Evolutionary conservation across 2,329 filamentous ascomycete species (phyloP).

Genomic region (Didymella lethalis): DNA sequence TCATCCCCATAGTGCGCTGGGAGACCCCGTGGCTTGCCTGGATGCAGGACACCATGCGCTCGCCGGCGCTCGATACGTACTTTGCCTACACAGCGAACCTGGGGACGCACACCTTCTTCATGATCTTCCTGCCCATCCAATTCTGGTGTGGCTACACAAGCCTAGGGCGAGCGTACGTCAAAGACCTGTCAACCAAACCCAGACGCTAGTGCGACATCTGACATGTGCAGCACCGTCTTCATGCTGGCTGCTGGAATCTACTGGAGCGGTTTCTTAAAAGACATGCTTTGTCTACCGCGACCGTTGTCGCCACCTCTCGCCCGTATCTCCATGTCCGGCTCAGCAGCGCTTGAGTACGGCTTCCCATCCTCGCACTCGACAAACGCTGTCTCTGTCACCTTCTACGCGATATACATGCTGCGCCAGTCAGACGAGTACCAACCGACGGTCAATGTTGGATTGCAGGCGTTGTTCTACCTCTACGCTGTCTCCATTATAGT

Average conservation of each 20-base stretch:
- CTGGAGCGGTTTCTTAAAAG: conserved; percentile 88
- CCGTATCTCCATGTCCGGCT: conserved; percentile 97
- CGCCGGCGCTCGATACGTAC: conserved; percentile 89
- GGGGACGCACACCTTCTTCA: conserved; percentile 98
- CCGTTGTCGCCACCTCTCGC: conserved; percentile 91
- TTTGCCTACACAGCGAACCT: conserved; percentile 97
- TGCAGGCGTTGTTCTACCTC: conserved; percentile 78
- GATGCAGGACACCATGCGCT: conserved; percentile 80
- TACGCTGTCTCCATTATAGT: conserved; percentile 90
- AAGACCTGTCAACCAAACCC: conserved; percentile 9
- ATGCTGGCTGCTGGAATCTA: conserved; percentile 73
- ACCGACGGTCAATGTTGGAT: conserved; percentile 64
- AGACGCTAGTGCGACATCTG: conserved; percentile 23
- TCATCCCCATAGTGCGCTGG: conserved; percentile 88
- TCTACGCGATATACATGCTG: conserved; percentile 80
- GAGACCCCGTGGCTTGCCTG: conserved; percentile 94
- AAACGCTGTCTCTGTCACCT: conserved; percentile 92
- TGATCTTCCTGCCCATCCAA: conserved; percentile 90
- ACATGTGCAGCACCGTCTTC: conserved; percentile 53
- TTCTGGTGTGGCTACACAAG: conserved; percentile 94
- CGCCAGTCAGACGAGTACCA: conserved; percentile 68
- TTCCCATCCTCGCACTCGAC: conserved; percentile 97
- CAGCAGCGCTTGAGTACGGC: conserved; percentile 92
- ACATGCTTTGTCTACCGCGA: conserved; percentile 88
- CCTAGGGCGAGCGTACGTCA: conserved; percentile 82